Conservation (phyloP, 805 yeast species). For the Candida odintsovae region DNA sequence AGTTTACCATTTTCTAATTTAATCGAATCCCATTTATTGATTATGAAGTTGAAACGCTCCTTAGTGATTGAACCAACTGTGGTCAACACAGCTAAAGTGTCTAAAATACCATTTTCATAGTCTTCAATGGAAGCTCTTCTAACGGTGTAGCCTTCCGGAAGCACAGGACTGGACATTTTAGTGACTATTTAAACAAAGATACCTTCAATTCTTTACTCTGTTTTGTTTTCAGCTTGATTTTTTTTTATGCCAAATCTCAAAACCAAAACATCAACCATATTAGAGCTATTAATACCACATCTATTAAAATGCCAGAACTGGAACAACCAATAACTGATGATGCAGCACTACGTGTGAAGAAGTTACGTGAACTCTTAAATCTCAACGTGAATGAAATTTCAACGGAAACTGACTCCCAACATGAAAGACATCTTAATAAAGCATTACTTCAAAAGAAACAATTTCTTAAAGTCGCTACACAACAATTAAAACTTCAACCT, state of each 20-base stretch:
- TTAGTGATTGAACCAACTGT: slow-evolving; percentile 69
- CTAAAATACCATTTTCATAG: slow-evolving; percentile 54
- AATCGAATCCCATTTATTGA: slow-evolving; percentile 52
- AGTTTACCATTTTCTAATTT: slow-evolving; percentile 18
- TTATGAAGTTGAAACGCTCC: slow-evolving; percentile 42
- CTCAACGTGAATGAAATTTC: not conserved
- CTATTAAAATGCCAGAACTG: not conserved
- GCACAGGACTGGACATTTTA: slow-evolving; percentile 1
- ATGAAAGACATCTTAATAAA: not conserved
- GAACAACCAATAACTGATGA: not conserved
- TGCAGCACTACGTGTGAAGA: not conserved
- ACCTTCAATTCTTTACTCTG: not conserved
- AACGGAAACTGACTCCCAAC: not conserved
- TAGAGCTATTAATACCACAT: not conserved
- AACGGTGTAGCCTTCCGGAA: slow-evolving; percentile 66
- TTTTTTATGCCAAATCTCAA: too few species aligned
- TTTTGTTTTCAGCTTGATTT: too few species aligned
- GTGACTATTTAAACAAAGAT: not conserved
- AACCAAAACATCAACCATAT: not conserved
- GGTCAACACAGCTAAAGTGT: slow-evolving; percentile 64
- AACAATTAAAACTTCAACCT: not conserved
- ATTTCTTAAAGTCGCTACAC: not conserved
- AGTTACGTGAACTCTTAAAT: not conserved
- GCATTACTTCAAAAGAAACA: not conserved
- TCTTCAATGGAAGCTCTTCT: slow-evolving; percentile 55